Evolutionary conservation across 345 rosid species (phyloP).

Genomic region (Dipteronia sinensis): DNA sequence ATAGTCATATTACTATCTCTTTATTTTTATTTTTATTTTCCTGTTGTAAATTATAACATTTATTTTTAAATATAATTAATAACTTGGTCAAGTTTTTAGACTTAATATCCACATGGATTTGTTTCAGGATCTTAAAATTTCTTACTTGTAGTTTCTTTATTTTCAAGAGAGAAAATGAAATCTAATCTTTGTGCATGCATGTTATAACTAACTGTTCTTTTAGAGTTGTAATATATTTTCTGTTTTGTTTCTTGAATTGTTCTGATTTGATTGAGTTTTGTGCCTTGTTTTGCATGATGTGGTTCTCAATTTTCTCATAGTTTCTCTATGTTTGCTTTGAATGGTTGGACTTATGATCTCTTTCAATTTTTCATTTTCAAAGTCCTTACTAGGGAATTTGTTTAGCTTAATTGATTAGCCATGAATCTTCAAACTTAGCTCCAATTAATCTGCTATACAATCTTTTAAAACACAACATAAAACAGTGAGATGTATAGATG

Average conservation of each 20-base stretch:
- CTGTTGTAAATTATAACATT: not conserved
- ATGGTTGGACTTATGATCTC: not conserved
- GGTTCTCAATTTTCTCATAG: not conserved
- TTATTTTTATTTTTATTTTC: not conserved
- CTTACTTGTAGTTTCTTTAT: not conserved
- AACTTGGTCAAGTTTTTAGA: not conserved
- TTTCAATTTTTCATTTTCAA: not conserved
- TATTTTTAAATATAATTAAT: not conserved
- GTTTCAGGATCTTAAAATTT: conserved; percentile 14
- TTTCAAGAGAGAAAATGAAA: not conserved
- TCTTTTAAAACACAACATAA: not conserved
- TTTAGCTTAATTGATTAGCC: conserved; percentile 18
- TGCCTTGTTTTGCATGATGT: conserved; percentile 1
- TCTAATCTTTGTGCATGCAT: not conserved
- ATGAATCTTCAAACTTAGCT: conserved; percentile 1
- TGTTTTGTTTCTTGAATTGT: conserved; percentile 2
- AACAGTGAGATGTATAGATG: not conserved
- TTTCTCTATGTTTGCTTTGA: conserved; percentile 1
- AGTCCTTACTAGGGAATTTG: not conserved
- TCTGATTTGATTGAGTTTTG: conserved; percentile 14
- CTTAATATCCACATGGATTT: not conserved
- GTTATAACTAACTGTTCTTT: not conserved
- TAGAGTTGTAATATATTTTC: not conserved
- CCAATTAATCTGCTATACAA: not conserved
- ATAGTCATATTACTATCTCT: conserved; percentile 5